Evolutionary conservation across 1,139 yeast species (phyloP).

Genomic region (Lodderomyces pseudojiufengensis): DNA sequence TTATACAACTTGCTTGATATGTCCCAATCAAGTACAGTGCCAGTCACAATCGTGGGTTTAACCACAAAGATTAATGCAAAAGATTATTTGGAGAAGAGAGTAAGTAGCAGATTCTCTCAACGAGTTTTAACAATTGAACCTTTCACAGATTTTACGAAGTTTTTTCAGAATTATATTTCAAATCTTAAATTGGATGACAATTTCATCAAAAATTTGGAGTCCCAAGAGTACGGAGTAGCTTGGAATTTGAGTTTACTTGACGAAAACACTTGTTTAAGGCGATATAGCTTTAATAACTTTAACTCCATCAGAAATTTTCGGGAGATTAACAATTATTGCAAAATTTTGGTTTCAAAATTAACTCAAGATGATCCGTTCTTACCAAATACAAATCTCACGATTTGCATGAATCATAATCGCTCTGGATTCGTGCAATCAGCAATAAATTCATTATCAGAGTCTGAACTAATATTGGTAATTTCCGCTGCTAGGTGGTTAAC

Average conservation of each 20-base stretch:
- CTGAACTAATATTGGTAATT: constrained; percentile 66
- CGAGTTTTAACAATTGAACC: constrained; percentile 61
- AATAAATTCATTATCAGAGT: constrained; percentile 53
- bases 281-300: constrained; percentile 41
- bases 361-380: constrained; percentile 28
- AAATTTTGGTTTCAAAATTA: constrained; percentile 44
- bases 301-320: constrained; percentile 59
- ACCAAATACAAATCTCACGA: background rate
- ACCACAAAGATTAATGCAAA: constrained; percentile 72
- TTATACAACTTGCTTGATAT: constrained; percentile 85
- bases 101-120: constrained; percentile 85
- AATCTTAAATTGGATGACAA: constrained; percentile 24
- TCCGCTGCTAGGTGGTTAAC: constrained; percentile 70
- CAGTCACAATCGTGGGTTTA: constrained; percentile 79
- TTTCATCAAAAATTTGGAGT: constrained; percentile 15
- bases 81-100: constrained; percentile 86
- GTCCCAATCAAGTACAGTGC: constrained; percentile 69
- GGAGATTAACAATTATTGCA: constrained; percentile 48
- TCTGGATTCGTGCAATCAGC: background rate
- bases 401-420: too few species aligned
- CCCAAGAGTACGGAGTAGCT: constrained; percentile 23
- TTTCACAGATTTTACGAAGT: constrained; percentile 42
- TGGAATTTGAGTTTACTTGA: constrained; percentile 56
- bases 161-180: constrained; percentile 32
- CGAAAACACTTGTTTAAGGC: constrained; percentile 9